These are phyloP conservation scores for Phytophthora fragariae DNA, from an alignment of 352 stramenopile genomes.

Conservation along the genomic window DNA sequence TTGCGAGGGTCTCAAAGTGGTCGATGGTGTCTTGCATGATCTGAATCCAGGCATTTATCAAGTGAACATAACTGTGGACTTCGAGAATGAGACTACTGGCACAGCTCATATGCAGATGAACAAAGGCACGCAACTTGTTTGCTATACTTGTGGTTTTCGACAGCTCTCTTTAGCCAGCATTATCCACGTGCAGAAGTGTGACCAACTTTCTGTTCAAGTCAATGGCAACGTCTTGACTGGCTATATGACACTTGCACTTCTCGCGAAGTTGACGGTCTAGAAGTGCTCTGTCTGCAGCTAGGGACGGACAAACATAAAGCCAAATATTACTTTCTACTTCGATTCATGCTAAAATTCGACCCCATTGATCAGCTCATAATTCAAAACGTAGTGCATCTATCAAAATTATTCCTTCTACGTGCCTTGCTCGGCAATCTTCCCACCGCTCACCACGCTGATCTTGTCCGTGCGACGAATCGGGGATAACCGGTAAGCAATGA, in stretches of 20 bases:
- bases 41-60: conserved; percentile 16
- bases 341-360: too few species aligned
- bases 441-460: conserved; percentile 95
- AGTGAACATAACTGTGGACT: conserved; percentile 17
- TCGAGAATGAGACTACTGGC: not conserved
- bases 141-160: conserved; percentile 1
- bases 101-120: conserved; percentile 2
- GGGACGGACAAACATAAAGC: too few species aligned
- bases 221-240: conserved; percentile 9
- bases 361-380: too few species aligned
- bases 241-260: conserved; percentile 19
- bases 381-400: conserved; percentile 25
- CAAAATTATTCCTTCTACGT: conserved; percentile 92
- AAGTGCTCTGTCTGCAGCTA: not conserved
- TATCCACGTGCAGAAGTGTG: conserved; percentile 14
- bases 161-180: conserved; percentile 14
- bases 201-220: conserved; percentile 8
- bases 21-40: conserved; percentile 1
- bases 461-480: conserved; percentile 95
- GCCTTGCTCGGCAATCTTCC: conserved; percentile 92
- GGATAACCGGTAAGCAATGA: conserved; percentile 95
- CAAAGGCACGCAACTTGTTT: conserved; percentile 16
- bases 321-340: too few species aligned
- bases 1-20: conserved; percentile 19
- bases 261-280: conserved; percentile 21